These are phyloP conservation scores for Adansonia madagascariensis DNA, from an alignment of 441 rosid genomes.

Conservation along the genomic window DNA sequence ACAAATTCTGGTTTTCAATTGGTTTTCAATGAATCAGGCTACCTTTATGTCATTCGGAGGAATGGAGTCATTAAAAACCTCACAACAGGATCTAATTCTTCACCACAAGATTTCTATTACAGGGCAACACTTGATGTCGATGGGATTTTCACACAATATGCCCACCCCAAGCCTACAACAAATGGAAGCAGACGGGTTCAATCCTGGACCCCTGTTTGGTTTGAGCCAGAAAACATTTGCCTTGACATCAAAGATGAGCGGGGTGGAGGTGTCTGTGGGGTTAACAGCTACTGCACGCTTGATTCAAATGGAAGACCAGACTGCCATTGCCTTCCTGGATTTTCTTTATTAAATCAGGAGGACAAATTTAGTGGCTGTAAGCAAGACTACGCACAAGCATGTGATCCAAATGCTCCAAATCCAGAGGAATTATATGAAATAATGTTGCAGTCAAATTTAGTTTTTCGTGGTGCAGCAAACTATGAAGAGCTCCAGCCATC, in stretches of 20 bases:
- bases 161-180: constrained; percentile 30
- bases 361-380: constrained; percentile 44
- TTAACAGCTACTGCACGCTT: constrained; percentile 44
- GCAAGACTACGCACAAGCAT: constrained; percentile 35
- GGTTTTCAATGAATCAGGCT: constrained; percentile 28
- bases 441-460: constrained; percentile 13
- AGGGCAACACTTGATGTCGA: constrained; percentile 45
- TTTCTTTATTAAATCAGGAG: constrained; percentile 33
- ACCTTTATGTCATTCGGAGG: constrained; percentile 23
- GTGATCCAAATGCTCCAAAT: constrained; percentile 21
- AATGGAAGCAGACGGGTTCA: background rate
- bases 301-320: constrained; percentile 30
- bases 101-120: constrained; percentile 31
- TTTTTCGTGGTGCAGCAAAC: constrained; percentile 25
- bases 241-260: background rate
- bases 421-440: background rate
- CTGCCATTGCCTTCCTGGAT: constrained; percentile 42
- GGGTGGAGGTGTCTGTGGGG: constrained; percentile 50
- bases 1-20: background rate
- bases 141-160: constrained; percentile 44
- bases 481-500: constrained; percentile 22
- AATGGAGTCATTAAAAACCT: constrained; percentile 14
- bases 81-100: background rate
- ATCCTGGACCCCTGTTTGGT: constrained; percentile 29
- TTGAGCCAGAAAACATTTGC: constrained; percentile 41